Evolutionary conservation across 2,329 filamentous ascomycete species (phyloP).

Genomic region (Fusarium napiforme): DNA sequence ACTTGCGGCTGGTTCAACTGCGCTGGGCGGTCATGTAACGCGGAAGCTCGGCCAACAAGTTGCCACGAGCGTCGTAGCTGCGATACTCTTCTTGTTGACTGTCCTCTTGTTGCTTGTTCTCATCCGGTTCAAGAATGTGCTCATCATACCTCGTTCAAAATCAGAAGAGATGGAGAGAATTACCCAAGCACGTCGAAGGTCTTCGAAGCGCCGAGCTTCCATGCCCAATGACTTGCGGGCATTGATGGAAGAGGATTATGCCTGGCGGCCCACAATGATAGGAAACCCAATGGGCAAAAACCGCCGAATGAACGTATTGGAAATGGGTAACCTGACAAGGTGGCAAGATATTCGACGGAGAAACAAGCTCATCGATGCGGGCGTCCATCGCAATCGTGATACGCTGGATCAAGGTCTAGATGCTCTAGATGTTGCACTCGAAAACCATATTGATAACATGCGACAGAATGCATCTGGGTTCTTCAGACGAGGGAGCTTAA

Average conservation of each 20-base stretch:
- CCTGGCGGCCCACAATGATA: constrained; percentile 77
- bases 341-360: constrained; percentile 78
- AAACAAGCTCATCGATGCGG: constrained; percentile 66
- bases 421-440: constrained; percentile 52
- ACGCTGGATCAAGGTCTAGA: constrained; percentile 51
- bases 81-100: constrained; percentile 73
- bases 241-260: constrained; percentile 61
- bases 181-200: constrained; percentile 61
- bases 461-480: constrained; percentile 49
- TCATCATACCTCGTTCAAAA: constrained; percentile 74
- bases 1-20: constrained; percentile 74
- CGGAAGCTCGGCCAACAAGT: constrained; percentile 73
- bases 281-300: constrained; percentile 76
- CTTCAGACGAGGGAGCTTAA: constrained; percentile 43
- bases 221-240: constrained; percentile 53
- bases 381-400: constrained; percentile 51
- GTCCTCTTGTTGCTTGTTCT: constrained; percentile 70
- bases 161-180: constrained; percentile 65
- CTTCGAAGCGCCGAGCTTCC: constrained; percentile 57
- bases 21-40: constrained; percentile 74
- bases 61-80: constrained; percentile 75
- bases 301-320: constrained; percentile 76
- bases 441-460: constrained; percentile 52
- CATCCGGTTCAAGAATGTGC: constrained; percentile 71
- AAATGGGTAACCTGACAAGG: constrained; percentile 73